Base-by-base conservation (phyloP, 345 rosid genomes). In the Moringa oleifera region DNA sequence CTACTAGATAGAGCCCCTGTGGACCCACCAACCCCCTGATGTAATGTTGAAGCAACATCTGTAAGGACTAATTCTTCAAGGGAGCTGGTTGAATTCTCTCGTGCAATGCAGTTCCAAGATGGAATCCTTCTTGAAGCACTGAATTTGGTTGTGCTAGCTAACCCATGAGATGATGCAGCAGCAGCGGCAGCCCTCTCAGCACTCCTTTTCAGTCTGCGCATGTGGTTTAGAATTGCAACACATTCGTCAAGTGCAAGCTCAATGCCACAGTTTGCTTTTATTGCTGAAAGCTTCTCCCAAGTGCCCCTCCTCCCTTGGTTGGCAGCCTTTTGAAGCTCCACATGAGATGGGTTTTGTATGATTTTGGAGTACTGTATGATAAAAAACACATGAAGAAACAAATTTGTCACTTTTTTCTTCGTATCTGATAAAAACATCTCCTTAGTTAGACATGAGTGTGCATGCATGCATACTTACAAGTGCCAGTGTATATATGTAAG, bases 221-320 rank as follows among this genome's bases (percentile, higher is more conserved):
- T 88, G 81, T 94, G 99, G 81, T 90, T 94, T 36, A 94, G 95
- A 31, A 85, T 80, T 1, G 90, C 82, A n/a, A 94, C 99, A 58
- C 91, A 90, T 74, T 94, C 99, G 45, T 94, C 99, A 41, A 94
- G 96, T n/a, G 91, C 92, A 60, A 90, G 96, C 78, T 94, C 97
- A 36, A 91, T 94, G 15, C 91, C 96, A 6, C 96, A 94, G 79
- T 94, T 88, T 47, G 95, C 96, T 83, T 94, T 94, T 6, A 91
- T 89, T 28, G 96, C 97, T 4, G 99, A 88, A 52, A 94, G 95
- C 89, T 94, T 94, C 77, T 94, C 99, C 99, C 99, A 91, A 33
- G 99, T 94, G 72, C 99, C 84, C 74, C 99, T 84, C 61, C 99
- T 86, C 60, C 97, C 99, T 73, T 94, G 99, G 83, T 86, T 89